A percentile compares a stretch with the other conserved stretches of the same genome.
These are phyloP conservation scores for Zhuliangozyma blackwelliae DNA, from an alignment of 1,139 yeast genomes.

Conservation along the genomic window DNA sequence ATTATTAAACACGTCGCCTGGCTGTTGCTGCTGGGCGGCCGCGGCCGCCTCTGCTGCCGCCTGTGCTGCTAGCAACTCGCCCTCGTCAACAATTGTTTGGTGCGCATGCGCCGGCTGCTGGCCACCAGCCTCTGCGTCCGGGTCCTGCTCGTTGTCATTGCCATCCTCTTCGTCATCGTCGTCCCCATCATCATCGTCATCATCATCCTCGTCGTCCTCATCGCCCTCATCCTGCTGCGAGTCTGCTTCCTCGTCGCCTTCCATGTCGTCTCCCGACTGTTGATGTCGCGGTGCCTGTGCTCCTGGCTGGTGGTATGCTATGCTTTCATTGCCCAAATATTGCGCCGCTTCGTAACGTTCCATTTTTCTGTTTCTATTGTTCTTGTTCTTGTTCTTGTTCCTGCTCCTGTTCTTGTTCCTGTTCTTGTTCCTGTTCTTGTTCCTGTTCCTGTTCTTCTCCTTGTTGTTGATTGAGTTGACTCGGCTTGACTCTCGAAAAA, in stretches of 20 bases:
- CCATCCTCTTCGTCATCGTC: too few relatives aligned
- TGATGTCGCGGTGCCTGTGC: constrained; percentile 1
- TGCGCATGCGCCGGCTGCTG: constrained; percentile 5
- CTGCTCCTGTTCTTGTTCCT: neutral
- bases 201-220: too few relatives aligned
- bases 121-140: too few relatives aligned
- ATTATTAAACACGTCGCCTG: constrained; percentile 76
- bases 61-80: constrained; percentile 38
- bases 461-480: constrained; percentile 1
- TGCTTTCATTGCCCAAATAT: constrained; percentile 5
- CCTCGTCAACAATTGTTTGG: constrained; percentile 28
- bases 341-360: constrained; percentile 5
- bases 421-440: too few relatives aligned
- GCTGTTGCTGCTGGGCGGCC: constrained; percentile 42
- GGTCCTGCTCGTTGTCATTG: too few relatives aligned
- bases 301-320: neutral
- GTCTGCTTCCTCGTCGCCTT: neutral
- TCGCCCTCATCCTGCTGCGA: too few relatives aligned
- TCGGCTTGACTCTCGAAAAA: constrained; percentile 1
- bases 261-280: neutral
- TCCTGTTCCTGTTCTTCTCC: too few relatives aligned
- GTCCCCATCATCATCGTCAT: neutral
- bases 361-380: constrained; percentile 3
- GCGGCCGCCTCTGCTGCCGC: constrained; percentile 51
- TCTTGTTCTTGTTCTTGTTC: constrained; percentile 1